Base-by-base conservation (phyloP, 2,329 filamentous ascomycete genomes). In the Sporothrix pallida region DNA sequence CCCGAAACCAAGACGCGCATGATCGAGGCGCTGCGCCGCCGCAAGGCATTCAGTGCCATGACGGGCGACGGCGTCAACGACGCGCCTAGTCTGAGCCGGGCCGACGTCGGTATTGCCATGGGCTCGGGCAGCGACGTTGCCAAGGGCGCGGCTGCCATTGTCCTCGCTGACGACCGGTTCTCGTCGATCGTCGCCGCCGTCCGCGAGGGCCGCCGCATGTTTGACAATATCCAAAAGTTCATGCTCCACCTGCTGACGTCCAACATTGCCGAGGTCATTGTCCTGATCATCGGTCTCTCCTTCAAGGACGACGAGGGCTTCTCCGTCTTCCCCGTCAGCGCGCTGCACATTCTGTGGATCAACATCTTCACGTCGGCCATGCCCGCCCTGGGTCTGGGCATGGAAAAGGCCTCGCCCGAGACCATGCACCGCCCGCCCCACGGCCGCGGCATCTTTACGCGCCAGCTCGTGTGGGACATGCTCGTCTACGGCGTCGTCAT, bases 321-420 rank as follows among this genome's bases (percentile, higher is more conserved):
- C 75, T 96, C 93, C 0, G 93, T 97, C 10, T 97, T 97, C 81
- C 94, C 94, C 4, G 88, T 97, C 62, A 90, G 93, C 0, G 93
- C 94, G 0, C 89, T 97, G 12, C 91, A 97, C 78, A 95, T 97
- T 76, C 88, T 97, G 74, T 97, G 93, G 94, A 93, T 97, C 81
- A 97, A 97, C 82, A 95, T 97, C 92, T 88, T 96, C 72, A 97
- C 94, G 0, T 95, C 93, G 56, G 93, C 91, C 1, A 90, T 96
- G 81, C 94, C 94, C 1, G 94, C 95, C 74, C 96, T 97, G 84
- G 94, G 94, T 60, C 88, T 97, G 0, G 93, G 94, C 23, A 91
- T 94, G 77, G 94, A 97, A 81, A 84, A 87, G 62, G 93, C 93
- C 0, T 89, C 91, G 0, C 87, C 88, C 1, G 92, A 95, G 79